Evolutionary conservation across 495 filamentous ascomycete species (phyloP).

Genomic region (Pyrenopolyporus hunteri): DNA sequence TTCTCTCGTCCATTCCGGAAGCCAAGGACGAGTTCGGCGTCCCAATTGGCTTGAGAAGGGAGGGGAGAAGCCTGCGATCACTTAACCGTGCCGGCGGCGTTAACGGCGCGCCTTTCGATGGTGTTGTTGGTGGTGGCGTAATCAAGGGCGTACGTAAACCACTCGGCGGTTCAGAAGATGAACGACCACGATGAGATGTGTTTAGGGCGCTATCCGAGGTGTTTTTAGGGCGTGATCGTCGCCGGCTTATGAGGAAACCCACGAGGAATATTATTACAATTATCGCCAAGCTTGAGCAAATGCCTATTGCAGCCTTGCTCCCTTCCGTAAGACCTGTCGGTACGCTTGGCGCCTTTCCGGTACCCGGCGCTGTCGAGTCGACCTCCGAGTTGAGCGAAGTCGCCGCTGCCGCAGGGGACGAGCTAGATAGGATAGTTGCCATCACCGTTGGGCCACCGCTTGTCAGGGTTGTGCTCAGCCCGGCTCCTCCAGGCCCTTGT

Average conservation of each 20-base stretch:
- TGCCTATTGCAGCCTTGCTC: slow-evolving; percentile 49
- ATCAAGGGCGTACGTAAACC: slow-evolving; percentile 50
- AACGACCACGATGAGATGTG: slow-evolving; percentile 23
- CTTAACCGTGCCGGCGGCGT: slow-evolving; percentile 53
- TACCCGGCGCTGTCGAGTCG: slow-evolving; percentile 20
- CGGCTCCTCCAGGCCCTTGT: background rate
- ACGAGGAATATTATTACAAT: slow-evolving; percentile 46
- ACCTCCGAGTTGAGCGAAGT: slow-evolving; percentile 20
- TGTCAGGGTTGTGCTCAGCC: background rate
- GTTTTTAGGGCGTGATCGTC: slow-evolving; percentile 31
- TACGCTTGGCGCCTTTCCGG: slow-evolving; percentile 5
- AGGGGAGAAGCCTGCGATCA: slow-evolving; percentile 49
- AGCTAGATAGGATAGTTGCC: background rate
- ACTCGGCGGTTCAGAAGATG: slow-evolving; percentile 31
- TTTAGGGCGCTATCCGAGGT: slow-evolving; percentile 14
- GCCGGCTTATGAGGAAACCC: slow-evolving; percentile 43
- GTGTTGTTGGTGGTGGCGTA: slow-evolving; percentile 41
- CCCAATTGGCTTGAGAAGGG: slow-evolving; percentile 43
- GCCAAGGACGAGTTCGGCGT: slow-evolving; percentile 34
- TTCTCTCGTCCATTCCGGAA: background rate
- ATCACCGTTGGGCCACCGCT: slow-evolving; percentile 3
- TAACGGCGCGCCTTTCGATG: slow-evolving; percentile 32
- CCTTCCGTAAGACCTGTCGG: slow-evolving; percentile 41
- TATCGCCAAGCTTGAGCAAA: slow-evolving; percentile 46
- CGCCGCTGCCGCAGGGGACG: slow-evolving; percentile 3